Conservation (phyloP, 2,329 filamentous ascomycete species). For the Aspergillus pseudoviridinutans region DNA sequence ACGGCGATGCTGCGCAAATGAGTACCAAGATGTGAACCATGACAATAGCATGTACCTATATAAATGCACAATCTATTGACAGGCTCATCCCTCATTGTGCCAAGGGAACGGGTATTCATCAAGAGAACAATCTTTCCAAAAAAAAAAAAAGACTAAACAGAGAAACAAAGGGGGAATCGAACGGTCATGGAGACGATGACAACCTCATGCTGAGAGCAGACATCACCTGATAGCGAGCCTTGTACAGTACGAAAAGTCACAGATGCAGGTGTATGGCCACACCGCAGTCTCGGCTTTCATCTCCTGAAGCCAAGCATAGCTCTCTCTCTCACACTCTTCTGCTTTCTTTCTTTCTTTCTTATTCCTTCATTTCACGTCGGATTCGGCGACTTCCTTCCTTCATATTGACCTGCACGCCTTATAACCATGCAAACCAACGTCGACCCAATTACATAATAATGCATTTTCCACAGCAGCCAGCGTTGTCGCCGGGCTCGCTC, state of each 20-base stretch:
- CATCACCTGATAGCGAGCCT: constrained; percentile 27
- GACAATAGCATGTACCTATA: constrained; percentile 21
- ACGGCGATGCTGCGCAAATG: constrained; percentile 1
- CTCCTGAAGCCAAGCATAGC: constrained; percentile 12
- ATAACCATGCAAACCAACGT: constrained; percentile 12
- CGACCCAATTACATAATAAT: constrained; percentile 63
- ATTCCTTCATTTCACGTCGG: constrained; percentile 9
- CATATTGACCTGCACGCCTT: constrained; percentile 18
- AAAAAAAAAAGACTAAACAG: constrained; percentile 19
- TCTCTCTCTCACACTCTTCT: constrained; percentile 11
- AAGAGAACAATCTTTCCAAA: constrained; percentile 27
- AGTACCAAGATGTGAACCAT: constrained; percentile 8
- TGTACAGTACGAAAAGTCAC: constrained; percentile 22
- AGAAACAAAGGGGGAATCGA: constrained; percentile 39
- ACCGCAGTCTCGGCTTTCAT: constrained; percentile 17
- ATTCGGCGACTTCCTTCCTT: constrained; percentile 12
- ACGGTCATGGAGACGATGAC: constrained; percentile 38
- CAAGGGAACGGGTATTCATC: constrained; percentile 20
- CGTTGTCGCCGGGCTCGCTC: constrained; percentile 48
- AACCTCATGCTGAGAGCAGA: constrained; percentile 30
- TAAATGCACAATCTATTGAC: constrained; percentile 26
- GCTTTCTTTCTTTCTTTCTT: constrained; percentile 8
- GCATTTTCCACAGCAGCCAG: constrained; percentile 80
- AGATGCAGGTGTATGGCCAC: constrained; percentile 19
- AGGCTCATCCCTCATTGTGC: constrained; percentile 24